Evolutionary conservation across 176 grass and related monocot genomes (phyloP).

Genomic region (Triticum turgidum): DNA sequence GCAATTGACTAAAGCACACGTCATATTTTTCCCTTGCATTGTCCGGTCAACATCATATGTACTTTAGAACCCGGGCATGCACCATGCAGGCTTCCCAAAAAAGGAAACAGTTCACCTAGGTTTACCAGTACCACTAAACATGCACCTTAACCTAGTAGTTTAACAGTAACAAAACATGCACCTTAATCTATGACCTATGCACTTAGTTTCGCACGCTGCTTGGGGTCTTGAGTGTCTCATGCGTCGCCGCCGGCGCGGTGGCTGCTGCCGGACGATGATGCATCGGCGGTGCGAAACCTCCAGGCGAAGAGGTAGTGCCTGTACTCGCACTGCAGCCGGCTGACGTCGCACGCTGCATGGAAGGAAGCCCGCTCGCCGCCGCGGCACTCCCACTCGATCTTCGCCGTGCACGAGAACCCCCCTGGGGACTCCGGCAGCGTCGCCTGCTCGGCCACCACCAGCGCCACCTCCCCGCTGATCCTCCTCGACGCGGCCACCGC

Average conservation of each 20-base stretch:
- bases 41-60: slow-evolving; percentile 46
- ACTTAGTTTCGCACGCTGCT: slow-evolving; percentile 12
- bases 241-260: slow-evolving; percentile 29
- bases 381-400: slow-evolving; percentile 77
- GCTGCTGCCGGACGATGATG: slow-evolving; percentile 5
- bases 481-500: slow-evolving; percentile 54
- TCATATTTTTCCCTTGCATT: slow-evolving; percentile 25
- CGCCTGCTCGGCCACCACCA: slow-evolving; percentile 31
- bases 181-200: slow-evolving; percentile 26
- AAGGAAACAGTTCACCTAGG: background rate
- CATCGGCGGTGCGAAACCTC: slow-evolving; percentile 66
- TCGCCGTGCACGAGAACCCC: slow-evolving; percentile 66
- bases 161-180: slow-evolving; percentile 19
- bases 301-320: slow-evolving; percentile 76
- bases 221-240: background rate
- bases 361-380: slow-evolving; percentile 55
- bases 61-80: slow-evolving; percentile 30
- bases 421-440: slow-evolving; percentile 25
- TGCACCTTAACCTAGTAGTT: slow-evolving; percentile 28
- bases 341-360: slow-evolving; percentile 64
- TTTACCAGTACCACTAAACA: slow-evolving; percentile 18
- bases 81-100: background rate
- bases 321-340: slow-evolving; percentile 57
- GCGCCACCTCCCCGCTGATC: slow-evolving; percentile 83
- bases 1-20: background rate